Evolutionary conservation across 768 basidiomycete species (phyloP).

Genomic region (Leucocoprinus birnbaumii): DNA sequence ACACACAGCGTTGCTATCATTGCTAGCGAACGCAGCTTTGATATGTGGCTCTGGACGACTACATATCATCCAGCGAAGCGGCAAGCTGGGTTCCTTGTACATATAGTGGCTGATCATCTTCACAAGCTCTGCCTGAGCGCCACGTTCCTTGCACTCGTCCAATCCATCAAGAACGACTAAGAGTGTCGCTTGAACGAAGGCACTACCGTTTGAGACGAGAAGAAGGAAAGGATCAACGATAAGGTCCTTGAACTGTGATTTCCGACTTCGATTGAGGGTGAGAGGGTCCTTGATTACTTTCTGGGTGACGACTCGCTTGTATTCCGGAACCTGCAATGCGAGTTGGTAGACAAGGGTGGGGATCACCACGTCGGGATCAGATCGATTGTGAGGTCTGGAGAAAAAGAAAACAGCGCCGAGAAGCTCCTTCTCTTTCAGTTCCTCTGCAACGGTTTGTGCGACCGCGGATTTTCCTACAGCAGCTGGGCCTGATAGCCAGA

Average conservation of each 20-base stretch:
- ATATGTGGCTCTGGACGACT: not conserved
- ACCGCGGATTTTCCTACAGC: too few species aligned
- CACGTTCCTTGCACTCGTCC: too few species aligned
- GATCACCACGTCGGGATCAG: slow-evolving; percentile 4
- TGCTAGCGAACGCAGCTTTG: not conserved
- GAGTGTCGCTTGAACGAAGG: too few species aligned
- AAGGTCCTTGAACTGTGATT: too few species aligned
- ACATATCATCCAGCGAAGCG: not conserved
- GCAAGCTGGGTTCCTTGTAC: not conserved
- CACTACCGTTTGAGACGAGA: too few species aligned
- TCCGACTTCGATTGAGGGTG: too few species aligned
- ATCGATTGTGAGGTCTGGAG: slow-evolving; percentile 3
- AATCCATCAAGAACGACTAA: too few species aligned
- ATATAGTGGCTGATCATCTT: not conserved
- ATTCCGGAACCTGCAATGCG: not conserved
- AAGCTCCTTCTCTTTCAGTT: not conserved
- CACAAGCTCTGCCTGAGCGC: too few species aligned
- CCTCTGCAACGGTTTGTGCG: slow-evolving; percentile 8
- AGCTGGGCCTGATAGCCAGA: too few species aligned
- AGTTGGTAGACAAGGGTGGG: slow-evolving; percentile 17
- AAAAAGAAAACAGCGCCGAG: slow-evolving; percentile 17
- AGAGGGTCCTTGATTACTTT: too few species aligned
- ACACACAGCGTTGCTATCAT: not conserved
- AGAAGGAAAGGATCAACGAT: too few species aligned
- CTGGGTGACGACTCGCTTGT: not conserved